These are phyloP conservation scores for Cryptococcus jaspeensis DNA, from an alignment of 1,284 basidiomycete genomes.

Conservation along the genomic window DNA sequence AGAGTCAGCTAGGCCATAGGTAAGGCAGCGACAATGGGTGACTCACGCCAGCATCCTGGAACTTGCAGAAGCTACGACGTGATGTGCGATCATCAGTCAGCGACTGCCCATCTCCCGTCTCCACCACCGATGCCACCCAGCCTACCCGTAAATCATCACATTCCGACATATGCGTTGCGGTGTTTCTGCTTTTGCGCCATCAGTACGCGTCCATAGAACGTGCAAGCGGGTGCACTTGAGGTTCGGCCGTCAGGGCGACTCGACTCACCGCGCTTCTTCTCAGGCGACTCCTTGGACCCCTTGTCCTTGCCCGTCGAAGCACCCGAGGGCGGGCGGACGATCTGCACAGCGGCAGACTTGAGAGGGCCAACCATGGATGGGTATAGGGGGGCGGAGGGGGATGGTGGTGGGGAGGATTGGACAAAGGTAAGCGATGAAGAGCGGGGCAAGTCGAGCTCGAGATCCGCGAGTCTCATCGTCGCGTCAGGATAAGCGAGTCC, in stretches of 20 bases:
- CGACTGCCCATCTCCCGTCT: not conserved
- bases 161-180: constrained; percentile 77
- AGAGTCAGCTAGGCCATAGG: constrained; percentile 7
- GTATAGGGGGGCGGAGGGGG: not conserved
- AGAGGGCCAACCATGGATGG: constrained; percentile 20
- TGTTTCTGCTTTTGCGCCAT: constrained; percentile 24
- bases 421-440: not conserved
- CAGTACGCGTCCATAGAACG: not conserved
- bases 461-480: no score
- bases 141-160: constrained; percentile 80
- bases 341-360: constrained; percentile 60
- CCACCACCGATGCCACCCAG: not conserved
- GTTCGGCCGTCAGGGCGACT: not conserved
- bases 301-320: constrained; percentile 2
- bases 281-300: constrained; percentile 7
- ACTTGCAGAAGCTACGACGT: constrained; percentile 68
- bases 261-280: constrained; percentile 35
- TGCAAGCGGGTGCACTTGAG: not conserved
- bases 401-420: not conserved
- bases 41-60: constrained; percentile 69
- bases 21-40: not conserved
- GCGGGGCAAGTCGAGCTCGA: no score
- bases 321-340: constrained; percentile 56
- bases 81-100: not conserved
- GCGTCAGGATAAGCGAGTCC: no score